A percentile compares a stretch with the other conserved stretches of the same genome.
phyloP scores from a whole-genome alignment of 2,329 filamentous ascomycete species.

The Botryotinia convoluta region DNA sequence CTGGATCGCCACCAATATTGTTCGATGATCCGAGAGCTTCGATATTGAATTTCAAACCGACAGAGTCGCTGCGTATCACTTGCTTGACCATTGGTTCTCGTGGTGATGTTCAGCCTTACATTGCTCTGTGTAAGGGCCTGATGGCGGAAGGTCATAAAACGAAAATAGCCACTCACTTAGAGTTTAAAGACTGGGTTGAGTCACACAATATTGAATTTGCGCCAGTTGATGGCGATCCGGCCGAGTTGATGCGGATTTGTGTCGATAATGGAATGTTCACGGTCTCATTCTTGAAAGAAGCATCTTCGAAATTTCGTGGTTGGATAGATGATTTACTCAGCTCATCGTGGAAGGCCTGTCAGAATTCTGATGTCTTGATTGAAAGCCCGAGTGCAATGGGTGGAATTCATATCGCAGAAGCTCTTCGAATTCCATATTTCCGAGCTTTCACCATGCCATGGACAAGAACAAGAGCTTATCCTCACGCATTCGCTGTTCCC shows the following conservation, averaged over 20 bases:
- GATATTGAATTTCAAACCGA: constrained; percentile 86
- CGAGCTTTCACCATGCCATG: constrained; percentile 98
- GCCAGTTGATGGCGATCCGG: constrained; percentile 84
- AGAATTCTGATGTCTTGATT: constrained; percentile 85
- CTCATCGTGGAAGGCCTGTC: constrained; percentile 79
- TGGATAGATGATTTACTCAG: constrained; percentile 89
- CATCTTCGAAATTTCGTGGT: constrained; percentile 82
- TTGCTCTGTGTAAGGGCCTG: constrained; percentile 88
- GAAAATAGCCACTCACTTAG: constrained; percentile 85
- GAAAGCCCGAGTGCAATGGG: constrained; percentile 97
- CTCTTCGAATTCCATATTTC: constrained; percentile 90
- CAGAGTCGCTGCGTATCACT: constrained; percentile 75
- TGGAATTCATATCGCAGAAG: constrained; percentile 95
- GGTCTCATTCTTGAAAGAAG: constrained; percentile 82
- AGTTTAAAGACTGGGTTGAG: constrained; percentile 87
- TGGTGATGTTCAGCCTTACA: constrained; percentile 96
- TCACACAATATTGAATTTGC: constrained; percentile 93
- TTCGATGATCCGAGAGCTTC: constrained; percentile 90
- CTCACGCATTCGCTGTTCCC: constrained; percentile 91
- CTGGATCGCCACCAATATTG: constrained; percentile 69
- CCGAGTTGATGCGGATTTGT: constrained; percentile 91
- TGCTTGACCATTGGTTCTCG: constrained; percentile 95
- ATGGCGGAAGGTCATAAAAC: constrained; percentile 82
- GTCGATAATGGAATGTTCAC: constrained; percentile 98
- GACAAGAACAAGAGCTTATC: constrained; percentile 93